Conservation (phyloP, 768 basidiomycete genomes). For the Trametes villosa region DNA sequence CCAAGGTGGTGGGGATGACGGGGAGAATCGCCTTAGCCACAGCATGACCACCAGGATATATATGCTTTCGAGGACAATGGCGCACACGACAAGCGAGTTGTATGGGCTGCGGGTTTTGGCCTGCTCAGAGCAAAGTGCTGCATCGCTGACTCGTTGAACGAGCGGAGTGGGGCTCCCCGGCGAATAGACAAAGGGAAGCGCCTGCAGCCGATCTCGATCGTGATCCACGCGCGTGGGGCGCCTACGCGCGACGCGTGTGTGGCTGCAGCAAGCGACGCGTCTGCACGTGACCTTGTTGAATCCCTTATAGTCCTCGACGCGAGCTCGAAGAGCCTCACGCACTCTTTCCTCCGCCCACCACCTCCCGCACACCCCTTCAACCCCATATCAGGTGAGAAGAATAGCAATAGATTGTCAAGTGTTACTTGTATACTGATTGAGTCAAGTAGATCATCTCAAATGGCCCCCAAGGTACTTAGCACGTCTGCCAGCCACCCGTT, state of each 20-base stretch:
- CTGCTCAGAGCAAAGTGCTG: background rate
- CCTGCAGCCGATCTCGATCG: background rate
- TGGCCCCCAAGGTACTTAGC: conserved; percentile 36
- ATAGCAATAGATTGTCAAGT: background rate
- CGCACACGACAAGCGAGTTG: background rate
- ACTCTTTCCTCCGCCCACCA: conserved; percentile 26
- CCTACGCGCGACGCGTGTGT: conserved; percentile 27
- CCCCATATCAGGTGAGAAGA: conserved; percentile 17
- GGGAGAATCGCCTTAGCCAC: conserved; percentile 44
- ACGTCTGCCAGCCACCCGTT: conserved; percentile 2
- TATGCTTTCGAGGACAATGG: conserved; percentile 13
- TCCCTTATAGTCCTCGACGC: conserved; percentile 25
- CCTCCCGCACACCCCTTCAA: conserved; percentile 18
- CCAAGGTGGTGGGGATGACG: conserved; percentile 67
- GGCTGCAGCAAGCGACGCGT: conserved; percentile 25
- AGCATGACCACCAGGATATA: conserved; percentile 1
- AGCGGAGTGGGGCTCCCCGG: background rate
- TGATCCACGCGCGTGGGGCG: conserved; percentile 10
- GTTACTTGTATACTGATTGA: conserved; percentile 1
- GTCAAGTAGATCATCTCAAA: conserved; percentile 19
- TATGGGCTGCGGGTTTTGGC: background rate
- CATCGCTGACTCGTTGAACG: no score
- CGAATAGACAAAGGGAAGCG: conserved; percentile 10
- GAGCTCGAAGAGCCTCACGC: conserved; percentile 17
- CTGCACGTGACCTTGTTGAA: conserved; percentile 31